These are phyloP conservation scores for Ulmus americana DNA, from an alignment of 331 rosid genomes.

Conservation along the genomic window DNA sequence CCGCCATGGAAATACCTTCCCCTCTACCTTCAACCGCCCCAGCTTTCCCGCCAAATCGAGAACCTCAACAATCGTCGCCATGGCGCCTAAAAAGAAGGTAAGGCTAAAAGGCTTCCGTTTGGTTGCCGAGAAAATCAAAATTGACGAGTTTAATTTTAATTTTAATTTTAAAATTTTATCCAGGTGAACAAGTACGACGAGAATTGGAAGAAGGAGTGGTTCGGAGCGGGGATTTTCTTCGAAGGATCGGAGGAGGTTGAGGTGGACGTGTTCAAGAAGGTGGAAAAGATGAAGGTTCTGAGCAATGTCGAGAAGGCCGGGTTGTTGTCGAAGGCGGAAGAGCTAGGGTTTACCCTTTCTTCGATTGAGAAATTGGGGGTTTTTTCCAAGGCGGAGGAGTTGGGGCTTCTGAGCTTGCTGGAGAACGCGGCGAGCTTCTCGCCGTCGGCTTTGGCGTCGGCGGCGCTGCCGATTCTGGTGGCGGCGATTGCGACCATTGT, in stretches of 20 bases:
- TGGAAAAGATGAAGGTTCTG: constrained; percentile 70
- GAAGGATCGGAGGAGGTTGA: constrained; percentile 79
- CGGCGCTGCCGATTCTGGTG: constrained; percentile 52
- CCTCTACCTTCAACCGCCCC: neutral
- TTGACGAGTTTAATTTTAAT: neutral
- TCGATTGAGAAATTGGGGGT: constrained; percentile 81
- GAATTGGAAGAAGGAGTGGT: constrained; percentile 82
- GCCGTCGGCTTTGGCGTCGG: constrained; percentile 68
- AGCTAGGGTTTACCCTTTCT: constrained; percentile 69
- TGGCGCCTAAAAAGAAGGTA: constrained; percentile 85
- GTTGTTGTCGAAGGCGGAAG: constrained; percentile 77
- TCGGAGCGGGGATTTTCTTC: constrained; percentile 84
- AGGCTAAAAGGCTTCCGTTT: neutral
- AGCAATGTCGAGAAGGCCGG: constrained; percentile 88
- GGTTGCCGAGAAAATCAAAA: constrained; percentile 9
- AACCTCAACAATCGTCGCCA: constrained; percentile 48
- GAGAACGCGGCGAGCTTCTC: constrained; percentile 46
- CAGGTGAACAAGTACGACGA: constrained; percentile 82
- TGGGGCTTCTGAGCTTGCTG: constrained; percentile 76
- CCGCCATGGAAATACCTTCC: constrained; percentile 7
- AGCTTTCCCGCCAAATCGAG: constrained; percentile 20
- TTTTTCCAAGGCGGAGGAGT: constrained; percentile 80
- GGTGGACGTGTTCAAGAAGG: constrained; percentile 86
- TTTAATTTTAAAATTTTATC: neutral
- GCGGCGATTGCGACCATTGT: constrained; percentile 58